Base-by-base conservation (phyloP, 2,329 filamentous ascomycete genomes). In the Penicillium sclerotigenum region DNA sequence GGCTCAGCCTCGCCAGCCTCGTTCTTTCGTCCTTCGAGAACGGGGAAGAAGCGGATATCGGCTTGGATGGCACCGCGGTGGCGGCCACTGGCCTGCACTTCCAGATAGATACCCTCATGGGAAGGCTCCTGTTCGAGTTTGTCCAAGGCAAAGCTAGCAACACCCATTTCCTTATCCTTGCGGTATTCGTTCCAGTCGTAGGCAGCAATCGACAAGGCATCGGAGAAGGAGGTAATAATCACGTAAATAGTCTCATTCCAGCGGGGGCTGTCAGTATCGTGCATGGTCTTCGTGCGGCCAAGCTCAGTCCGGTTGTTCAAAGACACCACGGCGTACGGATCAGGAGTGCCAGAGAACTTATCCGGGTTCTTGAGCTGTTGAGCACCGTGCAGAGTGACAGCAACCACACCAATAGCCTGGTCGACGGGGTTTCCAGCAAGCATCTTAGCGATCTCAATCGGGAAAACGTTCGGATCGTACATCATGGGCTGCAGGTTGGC, bases 221-320 rank as follows among this genome's bases (percentile, higher is more conserved):
- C 94, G 56, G 89, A 89, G 70, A 96, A 88, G 4, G 91, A 96
- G 1, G 91, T 96, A 63, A 99, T 82, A 62, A 99, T 94, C 65
- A 97, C 85, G 71, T 97, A 97, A 70, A 97, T 86, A 0, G 94
- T 99, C 76, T 99, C 93, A 68, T 94, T 95, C 94, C 94, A 99
- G 66, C 88, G 85, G 7, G 94, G 94, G 68, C 91, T 95, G 48
- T 87, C 79, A 54, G 88, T 94, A 68, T 97, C 91, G 58, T 87
- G 84, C 59, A 97, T 79, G 2, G 86, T 89, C 81, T 97, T 97
- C 42, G 94, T 99, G 67, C 89, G 87, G 36, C 89, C 94, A 48
- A 99, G 83, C 56, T 90, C 85, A 54, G 85, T 82, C 48, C 93
- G 86, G 65, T 86, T 86, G 75, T 96, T 97, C 70, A 99, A 81